phyloP scores from a whole-genome alignment of 2,329 filamentous ascomycete genomes.

The Cadophora sp. region DNA sequence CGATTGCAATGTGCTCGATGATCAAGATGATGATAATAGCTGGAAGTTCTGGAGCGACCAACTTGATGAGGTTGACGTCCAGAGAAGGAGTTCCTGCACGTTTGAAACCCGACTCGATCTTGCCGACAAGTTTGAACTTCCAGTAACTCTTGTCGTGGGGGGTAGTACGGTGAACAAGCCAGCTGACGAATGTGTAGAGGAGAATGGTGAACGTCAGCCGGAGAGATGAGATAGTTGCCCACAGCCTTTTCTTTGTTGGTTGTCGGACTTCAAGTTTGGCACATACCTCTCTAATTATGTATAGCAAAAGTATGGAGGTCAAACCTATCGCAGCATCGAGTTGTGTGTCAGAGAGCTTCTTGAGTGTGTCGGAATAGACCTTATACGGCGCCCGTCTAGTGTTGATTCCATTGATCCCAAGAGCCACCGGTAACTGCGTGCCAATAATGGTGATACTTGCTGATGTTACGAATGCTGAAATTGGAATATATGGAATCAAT shows the following conservation, averaged over 20 bases:
- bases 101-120: conserved; percentile 19
- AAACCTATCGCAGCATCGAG: conserved; percentile 18
- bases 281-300: conserved; percentile 9
- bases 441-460: conserved; percentile 19
- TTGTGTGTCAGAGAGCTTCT: conserved; percentile 12
- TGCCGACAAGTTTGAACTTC: conserved; percentile 17
- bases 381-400: conserved; percentile 10
- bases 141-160: conserved; percentile 12
- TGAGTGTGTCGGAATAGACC: conserved; percentile 9
- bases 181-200: conserved; percentile 6
- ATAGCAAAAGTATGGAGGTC: conserved; percentile 10
- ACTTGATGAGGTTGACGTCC: conserved; percentile 14
- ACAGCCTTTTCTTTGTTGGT: conserved; percentile 11
- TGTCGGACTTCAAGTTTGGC: conserved; percentile 16
- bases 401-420: conserved; percentile 18
- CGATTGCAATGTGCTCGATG: conserved; percentile 24
- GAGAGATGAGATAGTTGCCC: conserved; percentile 13
- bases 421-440: conserved; percentile 16
- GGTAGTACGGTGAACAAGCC: conserved; percentile 4
- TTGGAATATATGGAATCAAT: conserved; percentile 20
- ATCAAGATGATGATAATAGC: conserved; percentile 23
- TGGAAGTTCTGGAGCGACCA: conserved; percentile 19
- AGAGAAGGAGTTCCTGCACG: conserved; percentile 17
- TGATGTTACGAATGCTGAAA: conserved; percentile 18
- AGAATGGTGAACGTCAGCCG: conserved; percentile 5